Base-by-base conservation (phyloP, 179 eudicot genomes). In the Spergularia azorica region DNA sequence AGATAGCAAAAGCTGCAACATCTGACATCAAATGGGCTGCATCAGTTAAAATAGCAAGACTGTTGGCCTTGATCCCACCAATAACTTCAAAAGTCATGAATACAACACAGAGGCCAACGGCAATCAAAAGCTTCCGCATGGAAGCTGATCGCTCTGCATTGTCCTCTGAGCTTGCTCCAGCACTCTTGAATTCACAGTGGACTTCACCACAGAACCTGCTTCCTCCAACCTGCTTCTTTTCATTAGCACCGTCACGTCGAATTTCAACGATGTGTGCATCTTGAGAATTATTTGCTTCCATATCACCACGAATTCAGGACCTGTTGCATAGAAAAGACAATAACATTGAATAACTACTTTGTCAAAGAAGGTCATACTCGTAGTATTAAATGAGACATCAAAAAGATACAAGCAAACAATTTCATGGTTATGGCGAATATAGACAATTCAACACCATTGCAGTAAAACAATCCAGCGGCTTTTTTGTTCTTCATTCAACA, bases 1-100 rank as follows among this genome's bases (percentile, higher is more conserved):
- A 95, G 56, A 95, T 89, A 18, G 95, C 97, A 81, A 95, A 95
- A 72, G 97, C 95, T 26, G 98, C 97, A 67, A 95, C 97, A 80
- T 95, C 98, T 0, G 97, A 93, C 2, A 95, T 83, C 87, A 93
- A 78, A 83, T 95, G 98, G 20, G 98, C 97, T 10, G 98, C 95
- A 69, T 95, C 98, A 0, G 97, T 95, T 71, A 93, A 56, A 67
- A 95, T 93, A 13, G 97, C 93, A 3, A 95, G 95, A 81, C 98
- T 95, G 64, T 91, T 91, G 76, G 98, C 96, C 78, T 89, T 88
- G 79, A 91, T 90, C 9, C 97, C 98, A 56, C 97, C 97, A 72
- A 80, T 81, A 36, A 95, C 92, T 84, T 93, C 97, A 7, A 95
- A 82, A 50, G 81, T 74, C 97, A 94, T 94, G 74, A 94, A 94